phyloP scores from a whole-genome alignment of 2,329 filamentous ascomycete genomes.

The Ophidiomyces ophidiicola region DNA sequence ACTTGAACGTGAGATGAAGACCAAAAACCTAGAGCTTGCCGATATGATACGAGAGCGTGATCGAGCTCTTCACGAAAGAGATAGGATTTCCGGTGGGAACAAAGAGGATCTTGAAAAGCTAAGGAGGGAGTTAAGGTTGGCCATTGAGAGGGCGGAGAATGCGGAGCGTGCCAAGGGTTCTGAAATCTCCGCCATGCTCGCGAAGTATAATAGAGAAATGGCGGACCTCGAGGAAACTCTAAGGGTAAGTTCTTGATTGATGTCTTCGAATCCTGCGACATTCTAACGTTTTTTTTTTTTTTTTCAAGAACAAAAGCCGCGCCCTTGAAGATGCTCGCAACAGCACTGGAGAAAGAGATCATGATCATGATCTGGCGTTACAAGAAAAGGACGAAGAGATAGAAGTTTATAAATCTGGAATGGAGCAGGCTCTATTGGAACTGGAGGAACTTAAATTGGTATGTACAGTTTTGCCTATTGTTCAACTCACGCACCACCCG shows the following conservation, averaged over 20 bases:
- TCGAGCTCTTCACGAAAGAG: slow-evolving; percentile 82
- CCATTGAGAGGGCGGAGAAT: slow-evolving; percentile 82
- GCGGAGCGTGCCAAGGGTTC: slow-evolving; percentile 86
- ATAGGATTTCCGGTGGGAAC: slow-evolving; percentile 71
- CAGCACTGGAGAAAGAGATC: slow-evolving; percentile 66
- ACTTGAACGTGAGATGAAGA: slow-evolving; percentile 94
- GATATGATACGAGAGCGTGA: slow-evolving; percentile 98
- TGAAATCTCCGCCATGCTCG: slow-evolving; percentile 84
- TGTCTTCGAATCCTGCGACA: slow-evolving; percentile 11
- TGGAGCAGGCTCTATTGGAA: slow-evolving; percentile 91
- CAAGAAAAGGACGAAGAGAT: slow-evolving; percentile 95
- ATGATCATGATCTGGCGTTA: slow-evolving; percentile 72
- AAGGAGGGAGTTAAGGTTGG: slow-evolving; percentile 83
- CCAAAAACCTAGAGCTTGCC: slow-evolving; percentile 95
- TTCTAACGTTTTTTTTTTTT: slow-evolving; percentile 12
- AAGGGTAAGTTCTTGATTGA: slow-evolving; percentile 29
- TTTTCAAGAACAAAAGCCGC: slow-evolving; percentile 65
- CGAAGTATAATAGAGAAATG: slow-evolving; percentile 95
- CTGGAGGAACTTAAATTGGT: slow-evolving; percentile 69
- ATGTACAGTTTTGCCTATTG: slow-evolving; percentile 17
- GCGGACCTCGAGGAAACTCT: slow-evolving; percentile 89
- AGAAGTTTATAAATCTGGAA: slow-evolving; percentile 93
- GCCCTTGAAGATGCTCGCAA: slow-evolving; percentile 72
- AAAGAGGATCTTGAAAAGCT: slow-evolving; percentile 92
- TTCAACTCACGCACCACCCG: too few relatives aligned